A percentile compares a stretch with the other conserved stretches of the same genome.
These are phyloP conservation scores for Nicotiana sylvestris DNA, from an alignment of 257 asterid species.

Conservation along the genomic window DNA sequence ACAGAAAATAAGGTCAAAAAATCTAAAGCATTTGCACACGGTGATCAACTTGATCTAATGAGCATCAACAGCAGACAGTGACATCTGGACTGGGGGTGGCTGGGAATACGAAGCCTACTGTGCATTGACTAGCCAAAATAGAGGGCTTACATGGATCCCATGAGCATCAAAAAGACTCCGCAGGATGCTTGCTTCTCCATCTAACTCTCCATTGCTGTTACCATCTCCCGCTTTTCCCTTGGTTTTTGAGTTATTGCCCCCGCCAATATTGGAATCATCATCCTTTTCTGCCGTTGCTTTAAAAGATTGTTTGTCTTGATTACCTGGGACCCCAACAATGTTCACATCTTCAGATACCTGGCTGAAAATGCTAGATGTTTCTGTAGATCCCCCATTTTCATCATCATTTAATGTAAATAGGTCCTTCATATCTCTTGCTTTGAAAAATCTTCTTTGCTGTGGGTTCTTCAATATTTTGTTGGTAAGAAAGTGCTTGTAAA, in stretches of 20 bases:
- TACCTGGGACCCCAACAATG: constrained; percentile 49
- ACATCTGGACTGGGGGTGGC: not conserved
- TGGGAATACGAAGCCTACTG: not conserved
- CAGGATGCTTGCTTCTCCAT: constrained; percentile 69
- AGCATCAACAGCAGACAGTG: not conserved
- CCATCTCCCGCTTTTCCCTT: constrained; percentile 23
- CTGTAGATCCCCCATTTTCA: constrained; percentile 67
- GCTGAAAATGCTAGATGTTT: constrained; percentile 80
- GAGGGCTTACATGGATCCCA: constrained; percentile 80
- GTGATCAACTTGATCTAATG: not conserved
- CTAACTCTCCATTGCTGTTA: constrained; percentile 36
- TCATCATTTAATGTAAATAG: constrained; percentile 84
- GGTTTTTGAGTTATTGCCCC: constrained; percentile 26
- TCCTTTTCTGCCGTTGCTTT: constrained; percentile 21
- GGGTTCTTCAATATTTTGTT: constrained; percentile 94
- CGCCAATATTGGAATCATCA: constrained; percentile 27
- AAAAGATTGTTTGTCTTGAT: constrained; percentile 23
- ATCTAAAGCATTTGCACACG: not conserved
- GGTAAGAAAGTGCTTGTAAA: constrained; percentile 92
- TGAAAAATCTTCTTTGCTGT: constrained; percentile 92
- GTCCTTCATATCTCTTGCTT: constrained; percentile 97
- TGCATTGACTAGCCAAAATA: not conserved
- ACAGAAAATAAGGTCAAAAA: not conserved
- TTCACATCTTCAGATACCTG: constrained; percentile 66
- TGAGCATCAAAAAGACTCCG: constrained; percentile 80